These are phyloP conservation scores for Pleurotus giganteus DNA, from an alignment of 768 basidiomycete genomes.

Conservation along the genomic window DNA sequence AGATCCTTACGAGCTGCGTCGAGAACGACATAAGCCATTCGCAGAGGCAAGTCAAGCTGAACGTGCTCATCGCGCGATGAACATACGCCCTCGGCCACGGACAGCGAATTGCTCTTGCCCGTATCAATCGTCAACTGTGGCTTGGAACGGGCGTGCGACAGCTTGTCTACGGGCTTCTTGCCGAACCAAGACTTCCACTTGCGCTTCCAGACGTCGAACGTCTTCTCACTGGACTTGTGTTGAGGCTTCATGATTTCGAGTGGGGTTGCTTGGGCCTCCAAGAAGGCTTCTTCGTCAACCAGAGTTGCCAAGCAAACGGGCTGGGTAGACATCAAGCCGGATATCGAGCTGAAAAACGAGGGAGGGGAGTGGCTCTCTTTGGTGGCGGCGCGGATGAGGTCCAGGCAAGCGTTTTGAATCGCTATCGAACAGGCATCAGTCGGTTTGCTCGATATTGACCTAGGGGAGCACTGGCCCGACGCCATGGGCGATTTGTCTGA, in stretches of 20 bases:
- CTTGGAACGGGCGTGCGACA: neutral
- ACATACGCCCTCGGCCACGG: neutral
- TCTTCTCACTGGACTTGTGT: slow-evolving; percentile 15
- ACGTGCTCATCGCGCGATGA: neutral
- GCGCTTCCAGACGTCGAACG: slow-evolving; percentile 27
- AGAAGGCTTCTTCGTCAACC: slow-evolving; percentile 1
- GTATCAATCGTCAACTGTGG: slow-evolving; percentile 3
- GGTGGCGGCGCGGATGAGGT: slow-evolving; percentile 3
- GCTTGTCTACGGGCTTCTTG: neutral
- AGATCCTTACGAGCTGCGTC: slow-evolving; percentile 57
- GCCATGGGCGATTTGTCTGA: neutral
- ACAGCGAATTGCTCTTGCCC: neutral
- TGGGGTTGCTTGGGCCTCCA: neutral
- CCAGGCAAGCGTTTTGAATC: slow-evolving; percentile 5
- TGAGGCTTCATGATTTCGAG: neutral
- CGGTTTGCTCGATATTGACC: neutral
- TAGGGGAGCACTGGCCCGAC: neutral
- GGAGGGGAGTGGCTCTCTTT: neutral
- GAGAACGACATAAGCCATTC: slow-evolving; percentile 46
- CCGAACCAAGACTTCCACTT: slow-evolving; percentile 4
- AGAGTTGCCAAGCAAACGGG: slow-evolving; percentile 2
- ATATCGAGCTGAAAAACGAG: slow-evolving; percentile 3
- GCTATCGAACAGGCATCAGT: slow-evolving; percentile 6
- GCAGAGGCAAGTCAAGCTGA: slow-evolving; percentile 27
- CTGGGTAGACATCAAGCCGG: neutral